A percentile compares a stretch with the other conserved stretches of the same genome.
phyloP scores from a whole-genome alignment of 164 flowering plant genomes.

The Cinnamomum chago region DNA sequence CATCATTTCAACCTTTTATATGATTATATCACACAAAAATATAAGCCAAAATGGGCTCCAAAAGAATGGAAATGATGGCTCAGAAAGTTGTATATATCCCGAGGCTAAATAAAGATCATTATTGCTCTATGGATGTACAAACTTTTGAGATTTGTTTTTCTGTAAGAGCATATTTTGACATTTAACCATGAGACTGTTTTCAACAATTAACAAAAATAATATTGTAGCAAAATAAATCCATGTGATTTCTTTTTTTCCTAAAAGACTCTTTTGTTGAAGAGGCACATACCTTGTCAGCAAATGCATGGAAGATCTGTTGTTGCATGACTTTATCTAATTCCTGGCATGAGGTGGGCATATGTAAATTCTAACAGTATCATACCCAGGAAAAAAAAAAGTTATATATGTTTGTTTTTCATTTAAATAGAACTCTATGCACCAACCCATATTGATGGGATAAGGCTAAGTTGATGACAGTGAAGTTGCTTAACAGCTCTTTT shows the following conservation, averaged over 20 bases:
- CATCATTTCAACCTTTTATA: background rate
- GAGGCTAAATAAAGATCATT: background rate
- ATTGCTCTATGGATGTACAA: no score
- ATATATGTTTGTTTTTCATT: no score
- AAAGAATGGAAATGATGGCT: background rate
- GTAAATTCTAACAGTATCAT: background rate
- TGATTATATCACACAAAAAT: background rate
- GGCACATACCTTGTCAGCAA: constrained; percentile 58
- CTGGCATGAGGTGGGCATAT: constrained; percentile 20
- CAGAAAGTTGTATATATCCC: no score
- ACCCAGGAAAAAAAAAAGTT: background rate
- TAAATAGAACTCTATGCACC: no score
- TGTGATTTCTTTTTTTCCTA: background rate
- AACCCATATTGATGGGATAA: no score
- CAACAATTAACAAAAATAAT: background rate
- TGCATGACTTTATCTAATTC: constrained; percentile 73
- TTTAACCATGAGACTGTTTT: no score
- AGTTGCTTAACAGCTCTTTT: no score
- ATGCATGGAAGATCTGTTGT: constrained; percentile 44
- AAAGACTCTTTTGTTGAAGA: background rate
- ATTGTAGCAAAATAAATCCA: background rate
- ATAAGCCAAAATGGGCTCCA: background rate
- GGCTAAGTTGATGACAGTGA: no score
- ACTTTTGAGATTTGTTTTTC: no score
- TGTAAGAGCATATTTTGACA: no score